Evolutionary conservation across 345 rosid species (phyloP), one percentile per base, ranked within the genome.

Genomic region (Gossypium raimondii): DNA sequence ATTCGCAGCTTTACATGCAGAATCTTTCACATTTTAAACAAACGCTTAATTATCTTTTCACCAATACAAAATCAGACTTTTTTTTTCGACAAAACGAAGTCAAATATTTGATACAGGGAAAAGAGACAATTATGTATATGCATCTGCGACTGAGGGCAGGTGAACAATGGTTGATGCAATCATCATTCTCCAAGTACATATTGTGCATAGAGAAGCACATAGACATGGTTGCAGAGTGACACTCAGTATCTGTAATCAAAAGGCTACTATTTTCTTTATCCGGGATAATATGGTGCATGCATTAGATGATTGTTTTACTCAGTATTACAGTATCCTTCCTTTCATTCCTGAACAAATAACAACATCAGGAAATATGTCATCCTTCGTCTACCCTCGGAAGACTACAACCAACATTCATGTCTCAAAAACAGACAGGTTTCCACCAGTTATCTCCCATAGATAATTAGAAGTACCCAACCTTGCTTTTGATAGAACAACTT

Each of bases 261-360:
- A 34, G 47, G 47, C 67, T 38, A 13, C 16, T 62, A 18, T 62
- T 29, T 62, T 62, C 9, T 34, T 34, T 8, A 63, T 29, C 45
- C 13, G 17, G 6, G 6, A 16, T 61, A 34, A 17, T 17, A 61
- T 62, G 45, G 45, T 62, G 45, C 2, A 29, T 16, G 63, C 44
- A 34, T 17, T 62, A 62, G 20, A 62, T 62, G 67, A 62, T 34
- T 62, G 10, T 62, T 29, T 29, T 62, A 34, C 67, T 62, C 67
- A 8, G 38, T 56, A 34, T 29, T 62, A 62, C 67, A 9, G 17
- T 29, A 29, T 62, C 17, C 45, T 16, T 16, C 67, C 67, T 29
- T 34, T 62, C 12, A 16, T 62, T 34, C 45, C 16, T 34, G 17
- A 62, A 34, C 20, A 62, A 16, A 16, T 62, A 2, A 9, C 67